Conservation (phyloP, 129 eudicot genomes). For the Centrapalus pauciflorus region DNA sequence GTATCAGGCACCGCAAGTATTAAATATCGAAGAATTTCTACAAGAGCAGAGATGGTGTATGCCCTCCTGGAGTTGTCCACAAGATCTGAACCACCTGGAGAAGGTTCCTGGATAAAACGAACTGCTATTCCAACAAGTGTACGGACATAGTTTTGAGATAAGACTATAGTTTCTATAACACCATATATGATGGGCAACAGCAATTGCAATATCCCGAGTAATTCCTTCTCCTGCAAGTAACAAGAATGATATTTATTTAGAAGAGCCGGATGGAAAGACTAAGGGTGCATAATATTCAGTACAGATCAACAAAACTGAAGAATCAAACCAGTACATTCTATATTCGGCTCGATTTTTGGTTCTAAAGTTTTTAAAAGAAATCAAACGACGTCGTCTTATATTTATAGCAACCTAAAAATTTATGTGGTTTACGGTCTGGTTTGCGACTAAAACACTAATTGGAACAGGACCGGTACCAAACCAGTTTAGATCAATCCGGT, state of each 20-base stretch:
- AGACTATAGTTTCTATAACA: conserved; percentile 62
- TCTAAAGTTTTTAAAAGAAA: too few species aligned
- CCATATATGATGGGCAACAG: conserved; percentile 78
- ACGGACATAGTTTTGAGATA: conserved; percentile 81
- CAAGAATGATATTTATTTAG: neutral
- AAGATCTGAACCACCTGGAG: conserved; percentile 83
- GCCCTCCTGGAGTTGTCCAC: conserved; percentile 80
- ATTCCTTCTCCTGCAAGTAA: conserved; percentile 70
- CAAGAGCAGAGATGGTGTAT: conserved; percentile 72
- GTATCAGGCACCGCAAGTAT: conserved; percentile 89
- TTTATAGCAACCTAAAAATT: too few species aligned
- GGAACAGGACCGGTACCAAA: too few species aligned
- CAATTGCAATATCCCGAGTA: conserved; percentile 63
- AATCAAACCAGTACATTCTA: too few species aligned
- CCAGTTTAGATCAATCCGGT: too few species aligned
- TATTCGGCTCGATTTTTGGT: too few species aligned
- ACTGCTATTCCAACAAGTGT: conserved; percentile 68
- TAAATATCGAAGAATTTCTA: conserved; percentile 85
- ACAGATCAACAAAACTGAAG: too few species aligned
- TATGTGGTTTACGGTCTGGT: too few species aligned
- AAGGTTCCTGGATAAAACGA: conserved; percentile 72
- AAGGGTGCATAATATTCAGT: too few species aligned
- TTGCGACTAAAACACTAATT: too few species aligned
- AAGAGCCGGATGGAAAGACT: neutral
- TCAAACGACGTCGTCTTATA: too few species aligned